Conservation (phyloP, 345 rosid species). For the Corymbia maculata region DNA sequence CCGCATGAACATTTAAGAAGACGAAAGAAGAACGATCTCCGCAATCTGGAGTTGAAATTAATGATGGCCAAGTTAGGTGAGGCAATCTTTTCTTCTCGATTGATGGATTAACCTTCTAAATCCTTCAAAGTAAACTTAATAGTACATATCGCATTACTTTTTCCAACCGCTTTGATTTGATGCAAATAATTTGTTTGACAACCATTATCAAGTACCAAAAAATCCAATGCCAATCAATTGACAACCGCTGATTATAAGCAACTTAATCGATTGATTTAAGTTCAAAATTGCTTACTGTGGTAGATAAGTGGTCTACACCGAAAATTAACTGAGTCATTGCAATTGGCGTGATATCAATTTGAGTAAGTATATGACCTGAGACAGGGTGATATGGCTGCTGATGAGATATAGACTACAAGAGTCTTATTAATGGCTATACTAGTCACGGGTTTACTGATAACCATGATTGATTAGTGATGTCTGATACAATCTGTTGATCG, state of each 20-base stretch:
- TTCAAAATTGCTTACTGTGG: background rate
- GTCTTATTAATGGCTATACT: background rate
- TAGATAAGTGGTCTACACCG: background rate
- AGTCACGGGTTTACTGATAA: background rate
- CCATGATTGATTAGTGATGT: background rate
- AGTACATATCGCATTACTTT: background rate
- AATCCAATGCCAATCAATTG: background rate
- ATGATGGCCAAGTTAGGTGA: background rate
- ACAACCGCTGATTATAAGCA: rapidly evolving
- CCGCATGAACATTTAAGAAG: too few species aligned
- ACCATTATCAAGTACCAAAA: background rate
- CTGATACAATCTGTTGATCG: rapidly evolving
- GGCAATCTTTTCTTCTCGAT: background rate
- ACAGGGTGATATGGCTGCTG: background rate
- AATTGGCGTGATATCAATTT: background rate
- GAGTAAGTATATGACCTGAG: background rate
- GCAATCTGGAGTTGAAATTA: background rate
- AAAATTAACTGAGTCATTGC: background rate
- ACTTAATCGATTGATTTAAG: background rate
- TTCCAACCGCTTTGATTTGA: background rate
- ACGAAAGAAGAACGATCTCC: background rate
- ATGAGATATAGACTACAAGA: background rate
- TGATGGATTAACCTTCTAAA: background rate
- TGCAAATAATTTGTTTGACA: background rate
- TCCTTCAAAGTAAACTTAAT: background rate